Percentiles rank a stretch among this genome's conserved stretches.
phyloP scores from a whole-genome alignment of 192 early-diverging fungal species.

The Mortierella hygrophila region DNA sequence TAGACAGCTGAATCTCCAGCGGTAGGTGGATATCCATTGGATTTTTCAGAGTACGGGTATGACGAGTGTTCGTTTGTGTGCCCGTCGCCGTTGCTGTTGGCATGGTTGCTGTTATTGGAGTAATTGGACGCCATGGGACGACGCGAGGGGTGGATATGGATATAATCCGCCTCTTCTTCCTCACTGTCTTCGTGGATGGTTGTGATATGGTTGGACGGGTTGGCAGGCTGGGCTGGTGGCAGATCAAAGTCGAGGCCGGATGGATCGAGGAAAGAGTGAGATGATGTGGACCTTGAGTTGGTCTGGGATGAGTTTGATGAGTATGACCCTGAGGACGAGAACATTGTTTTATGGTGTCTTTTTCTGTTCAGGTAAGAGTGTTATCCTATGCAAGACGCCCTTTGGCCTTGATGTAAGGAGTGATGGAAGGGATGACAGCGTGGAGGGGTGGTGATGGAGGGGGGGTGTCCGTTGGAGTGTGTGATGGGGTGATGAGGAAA shows the following conservation, averaged over 20 bases:
- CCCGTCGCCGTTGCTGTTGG: constrained; percentile 1
- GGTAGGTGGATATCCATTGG: constrained; percentile 4
- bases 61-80: not conserved
- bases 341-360: constrained; percentile 12
- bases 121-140: not conserved
- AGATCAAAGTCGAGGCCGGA: constrained; percentile 51
- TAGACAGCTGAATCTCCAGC: not conserved
- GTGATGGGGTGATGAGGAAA: not conserved
- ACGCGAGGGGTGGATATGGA: constrained; percentile 22
- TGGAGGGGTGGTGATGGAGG: not conserved
- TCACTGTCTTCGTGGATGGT: constrained; percentile 52
- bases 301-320: constrained; percentile 19
- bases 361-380: not conserved
- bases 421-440: not conserved
- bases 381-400: not conserved
- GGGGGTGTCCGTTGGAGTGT: not conserved
- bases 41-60: constrained; percentile 17
- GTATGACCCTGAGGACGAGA: constrained; percentile 25
- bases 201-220: constrained; percentile 28
- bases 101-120: not conserved
- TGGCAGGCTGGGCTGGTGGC: constrained; percentile 29
- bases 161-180: constrained; percentile 43
- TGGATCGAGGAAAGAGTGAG: constrained; percentile 43
- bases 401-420: not conserved
- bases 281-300: constrained; percentile 23